Evolutionary conservation across 2,329 filamentous ascomycete species (phyloP).

Genomic region (Herpotrichia juniperi): DNA sequence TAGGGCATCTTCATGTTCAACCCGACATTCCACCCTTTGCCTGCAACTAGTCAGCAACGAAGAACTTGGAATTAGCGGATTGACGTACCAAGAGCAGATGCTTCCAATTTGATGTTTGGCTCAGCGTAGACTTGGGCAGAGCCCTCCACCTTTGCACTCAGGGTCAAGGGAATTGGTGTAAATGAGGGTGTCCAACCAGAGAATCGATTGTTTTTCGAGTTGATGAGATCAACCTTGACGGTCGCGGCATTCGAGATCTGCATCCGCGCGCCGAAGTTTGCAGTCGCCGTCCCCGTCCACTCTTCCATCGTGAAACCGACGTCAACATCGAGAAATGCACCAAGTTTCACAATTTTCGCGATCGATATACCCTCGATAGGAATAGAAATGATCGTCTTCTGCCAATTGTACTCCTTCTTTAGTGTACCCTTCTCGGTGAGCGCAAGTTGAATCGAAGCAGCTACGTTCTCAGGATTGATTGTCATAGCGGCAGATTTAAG

Average conservation of each 20-base stretch:
- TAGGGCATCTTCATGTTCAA: slow-evolving; percentile 22
- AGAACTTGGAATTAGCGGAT: neutral
- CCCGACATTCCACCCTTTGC: slow-evolving; percentile 17
- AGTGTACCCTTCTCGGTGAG: slow-evolving; percentile 13
- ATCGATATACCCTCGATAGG: slow-evolving; percentile 22
- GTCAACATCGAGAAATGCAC: slow-evolving; percentile 21
- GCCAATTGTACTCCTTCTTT: slow-evolving; percentile 10
- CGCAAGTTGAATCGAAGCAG: slow-evolving; percentile 19
- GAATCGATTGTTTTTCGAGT: slow-evolving; percentile 16
- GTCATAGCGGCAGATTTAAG: slow-evolving; percentile 15
- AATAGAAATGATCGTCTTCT: slow-evolving; percentile 19
- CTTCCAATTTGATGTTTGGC: slow-evolving; percentile 17
- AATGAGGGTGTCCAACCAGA: slow-evolving; percentile 23
- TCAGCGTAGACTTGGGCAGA: slow-evolving; percentile 16
- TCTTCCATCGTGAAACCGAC: slow-evolving; percentile 20
- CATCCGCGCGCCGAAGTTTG: slow-evolving; percentile 15
- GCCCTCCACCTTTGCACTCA: slow-evolving; percentile 19
- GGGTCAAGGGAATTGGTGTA: slow-evolving; percentile 11
- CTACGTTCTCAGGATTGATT: slow-evolving; percentile 15
- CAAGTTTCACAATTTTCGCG: slow-evolving; percentile 20
- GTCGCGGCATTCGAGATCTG: slow-evolving; percentile 16
- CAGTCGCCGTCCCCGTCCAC: slow-evolving; percentile 16
- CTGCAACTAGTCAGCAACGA: slow-evolving; percentile 8
- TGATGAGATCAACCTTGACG: slow-evolving; percentile 19
- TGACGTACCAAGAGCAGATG: slow-evolving; percentile 18